Evolutionary conservation across 495 filamentous ascomycete species (phyloP).

Genomic region (Elaphomyces granulatus): DNA sequence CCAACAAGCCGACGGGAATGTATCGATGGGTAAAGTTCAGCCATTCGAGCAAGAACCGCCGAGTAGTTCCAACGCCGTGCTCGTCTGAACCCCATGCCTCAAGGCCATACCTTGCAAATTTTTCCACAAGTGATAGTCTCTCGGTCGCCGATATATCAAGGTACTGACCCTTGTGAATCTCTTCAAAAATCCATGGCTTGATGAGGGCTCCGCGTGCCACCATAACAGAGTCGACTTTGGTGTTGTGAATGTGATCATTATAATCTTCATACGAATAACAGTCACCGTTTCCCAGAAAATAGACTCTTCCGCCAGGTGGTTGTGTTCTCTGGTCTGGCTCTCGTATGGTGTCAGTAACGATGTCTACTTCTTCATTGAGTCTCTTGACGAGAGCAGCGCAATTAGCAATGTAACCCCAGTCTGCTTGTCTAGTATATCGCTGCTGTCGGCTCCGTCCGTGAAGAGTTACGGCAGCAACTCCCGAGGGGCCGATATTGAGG

Average conservation of each 20-base stretch:
- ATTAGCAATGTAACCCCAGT: conserved; percentile 90
- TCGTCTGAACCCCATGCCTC: conserved; percentile 93
- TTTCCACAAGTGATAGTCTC: conserved; percentile 70
- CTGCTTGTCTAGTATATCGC: conserved; percentile 73
- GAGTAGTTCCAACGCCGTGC: conserved; percentile 73
- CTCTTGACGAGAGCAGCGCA: conserved; percentile 71
- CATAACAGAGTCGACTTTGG: conserved; percentile 80
- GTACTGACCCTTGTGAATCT: conserved; percentile 83
- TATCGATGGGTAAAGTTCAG: conserved; percentile 85
- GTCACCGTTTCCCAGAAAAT: conserved; percentile 93
- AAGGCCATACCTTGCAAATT: conserved; percentile 78
- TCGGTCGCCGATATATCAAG: conserved; percentile 86
- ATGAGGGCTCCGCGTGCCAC: conserved; percentile 80
- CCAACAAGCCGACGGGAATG: conserved; percentile 76
- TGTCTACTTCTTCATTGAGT: conserved; percentile 49
- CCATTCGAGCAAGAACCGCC: conserved; percentile 89
- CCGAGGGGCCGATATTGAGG: conserved; percentile 48
- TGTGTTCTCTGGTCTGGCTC: conserved; percentile 55
- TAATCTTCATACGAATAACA: conserved; percentile 90
- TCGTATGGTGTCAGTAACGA: conserved; percentile 54
- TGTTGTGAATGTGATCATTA: conserved; percentile 55
- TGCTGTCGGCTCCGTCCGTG: conserved; percentile 91
- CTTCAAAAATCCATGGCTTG: conserved; percentile 97
- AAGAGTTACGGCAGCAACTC: conserved; percentile 82
- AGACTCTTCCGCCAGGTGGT: conserved; percentile 51